Conservation (phyloP, 1,284 basidiomycete genomes). For the Apiotrichum sp. region DNA sequence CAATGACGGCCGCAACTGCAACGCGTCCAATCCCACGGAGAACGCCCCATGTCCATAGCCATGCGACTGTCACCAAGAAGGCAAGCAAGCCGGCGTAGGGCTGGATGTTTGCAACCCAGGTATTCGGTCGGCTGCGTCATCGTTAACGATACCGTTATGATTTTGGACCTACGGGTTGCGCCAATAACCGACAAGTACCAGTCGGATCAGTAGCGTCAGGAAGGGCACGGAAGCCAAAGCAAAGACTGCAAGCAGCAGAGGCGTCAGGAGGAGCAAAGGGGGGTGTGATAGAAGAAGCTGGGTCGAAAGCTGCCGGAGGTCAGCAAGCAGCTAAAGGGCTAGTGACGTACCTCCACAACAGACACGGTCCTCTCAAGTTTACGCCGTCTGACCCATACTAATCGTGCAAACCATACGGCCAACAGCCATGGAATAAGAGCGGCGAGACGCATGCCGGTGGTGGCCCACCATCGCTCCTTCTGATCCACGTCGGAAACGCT, state of each 20-base stretch:
- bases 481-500: slow-evolving; percentile 62
- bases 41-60: slow-evolving; percentile 89
- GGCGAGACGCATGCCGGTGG: slow-evolving; percentile 63
- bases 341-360: slow-evolving; percentile 56
- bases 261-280: slow-evolving; percentile 71
- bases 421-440: slow-evolving; percentile 67
- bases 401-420: slow-evolving; percentile 63
- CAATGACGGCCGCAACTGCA: slow-evolving; percentile 73
- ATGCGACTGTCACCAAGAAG: slow-evolving; percentile 59
- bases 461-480: slow-evolving; percentile 65
- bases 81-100: slow-evolving; percentile 82
- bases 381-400: slow-evolving; percentile 61
- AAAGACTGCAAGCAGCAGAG: slow-evolving; percentile 65
- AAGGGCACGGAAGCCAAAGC: slow-evolving; percentile 76
- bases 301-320: slow-evolving; percentile 56
- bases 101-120: slow-evolving; percentile 64
- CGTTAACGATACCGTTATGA: not conserved
- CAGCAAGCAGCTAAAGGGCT: not conserved
- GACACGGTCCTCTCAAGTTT: slow-evolving; percentile 55
- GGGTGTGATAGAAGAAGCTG: slow-evolving; percentile 70
- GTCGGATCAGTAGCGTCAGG: slow-evolving; percentile 71
- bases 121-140: slow-evolving; percentile 29
- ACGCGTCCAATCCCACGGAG: slow-evolving; percentile 73
- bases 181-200: slow-evolving; percentile 67
- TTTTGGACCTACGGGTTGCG: slow-evolving; percentile 38